phyloP scores from a whole-genome alignment of 495 filamentous ascomycete genomes.

The Tuber magnatum region DNA sequence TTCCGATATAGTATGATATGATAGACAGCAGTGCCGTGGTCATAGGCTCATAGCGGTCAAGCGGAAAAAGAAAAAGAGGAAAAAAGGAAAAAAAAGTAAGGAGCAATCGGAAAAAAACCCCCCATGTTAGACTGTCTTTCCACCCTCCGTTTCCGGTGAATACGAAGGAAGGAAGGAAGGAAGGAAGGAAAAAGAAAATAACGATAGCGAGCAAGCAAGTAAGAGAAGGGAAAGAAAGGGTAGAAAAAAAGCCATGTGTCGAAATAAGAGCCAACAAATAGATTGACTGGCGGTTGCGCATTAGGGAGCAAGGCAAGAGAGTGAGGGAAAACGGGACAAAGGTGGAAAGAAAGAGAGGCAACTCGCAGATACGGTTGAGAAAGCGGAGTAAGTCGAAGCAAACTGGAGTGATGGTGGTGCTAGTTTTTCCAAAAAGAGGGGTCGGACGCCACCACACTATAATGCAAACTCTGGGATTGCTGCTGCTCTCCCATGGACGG shows the following conservation, averaged over 20 bases:
- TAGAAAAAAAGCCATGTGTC: constrained; percentile 1
- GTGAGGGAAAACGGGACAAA: neutral
- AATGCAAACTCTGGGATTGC: neutral
- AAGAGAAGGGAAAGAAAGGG: constrained; percentile 14
- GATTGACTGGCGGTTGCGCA: neutral
- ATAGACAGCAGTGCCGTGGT: neutral
- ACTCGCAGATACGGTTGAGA: neutral
- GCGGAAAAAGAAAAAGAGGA: constrained; percentile 10
- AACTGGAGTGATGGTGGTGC: neutral
- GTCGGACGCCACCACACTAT: neutral
- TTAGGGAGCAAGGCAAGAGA: neutral
- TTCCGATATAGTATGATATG: neutral
- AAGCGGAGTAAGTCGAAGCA: neutral
- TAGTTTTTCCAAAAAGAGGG: constrained; percentile 1
- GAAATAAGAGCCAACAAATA: neutral
- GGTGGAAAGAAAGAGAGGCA: neutral
- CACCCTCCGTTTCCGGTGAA: constrained; percentile 11
- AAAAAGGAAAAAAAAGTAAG: constrained; percentile 11
- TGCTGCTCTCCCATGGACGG: neutral
- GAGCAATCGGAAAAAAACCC: constrained; percentile 17
- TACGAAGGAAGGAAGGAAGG: neutral
- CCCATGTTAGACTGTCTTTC: constrained; percentile 12
- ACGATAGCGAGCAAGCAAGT: constrained; percentile 22
- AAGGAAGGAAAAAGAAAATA: too few species aligned
- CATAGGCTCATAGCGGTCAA: neutral